Base-by-base conservation (phyloP, 495 filamentous ascomycete species). In the Collariella sp. region DNA sequence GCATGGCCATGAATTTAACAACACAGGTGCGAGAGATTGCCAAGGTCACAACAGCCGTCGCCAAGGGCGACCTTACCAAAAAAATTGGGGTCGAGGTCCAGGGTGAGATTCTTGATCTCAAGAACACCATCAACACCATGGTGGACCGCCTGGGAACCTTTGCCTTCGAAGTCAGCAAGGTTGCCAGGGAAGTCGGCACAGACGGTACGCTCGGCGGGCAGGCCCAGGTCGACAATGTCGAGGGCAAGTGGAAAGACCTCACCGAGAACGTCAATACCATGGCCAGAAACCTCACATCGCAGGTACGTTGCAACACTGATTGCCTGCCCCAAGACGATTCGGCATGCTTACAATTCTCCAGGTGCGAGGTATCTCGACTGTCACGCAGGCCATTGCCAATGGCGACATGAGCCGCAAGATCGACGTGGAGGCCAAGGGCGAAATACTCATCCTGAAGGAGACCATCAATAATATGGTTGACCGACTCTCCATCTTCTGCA, bases 381-480 rank as follows among this genome's bases (percentile, higher is more conserved):
- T 98, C 59, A 98, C 93, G 7, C 91, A 96, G 66, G 93, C 93
- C 54, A 96, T 98, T 70, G 93, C 93, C 54, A 84, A 88, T 59
- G 81, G 81, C 49, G 90, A 98, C 72, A 85, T 98, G 73, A 95
- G 87, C 70, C 88, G 89, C 66, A 94, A 95, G 73, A 96, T 98
- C 61, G 85, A 93, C 50, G 93, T 98, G 7, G 85, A 95, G 61
- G 93, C 93, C 48, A 88, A 94, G 68, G 93, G 93, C 65, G 93
- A 98, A 69, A 93, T 98, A 43, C 78, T 91, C 41, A 85, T 91
- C 3, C 72, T 98, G 35, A 96, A 96, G 69, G 89, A 95, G 60
- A 98, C 93, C 23, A 96, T 98, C 76, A 98, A 98, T 66, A 89
- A 96, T 80, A 98, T 98, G 93, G 93, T 98, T 53, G 89, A 90